Conservation (phyloP, 352 stramenopile species). For the Phytophthora idaei region DNA sequence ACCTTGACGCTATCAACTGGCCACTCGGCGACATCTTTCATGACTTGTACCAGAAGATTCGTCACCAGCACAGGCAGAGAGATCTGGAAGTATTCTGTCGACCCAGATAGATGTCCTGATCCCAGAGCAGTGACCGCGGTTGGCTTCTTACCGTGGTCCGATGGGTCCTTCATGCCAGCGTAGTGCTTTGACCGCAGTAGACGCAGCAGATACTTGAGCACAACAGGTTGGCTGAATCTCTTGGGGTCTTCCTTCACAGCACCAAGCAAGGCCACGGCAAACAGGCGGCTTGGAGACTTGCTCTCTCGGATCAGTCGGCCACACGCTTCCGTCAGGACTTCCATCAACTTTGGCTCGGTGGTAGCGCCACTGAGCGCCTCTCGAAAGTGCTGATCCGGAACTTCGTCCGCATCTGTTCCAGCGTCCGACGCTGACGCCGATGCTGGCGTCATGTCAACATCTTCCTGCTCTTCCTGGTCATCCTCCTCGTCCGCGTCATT, state of each 20-base stretch:
- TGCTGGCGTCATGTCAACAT: conserved; percentile 31
- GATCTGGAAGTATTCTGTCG: conserved; percentile 53
- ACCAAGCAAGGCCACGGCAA: conserved; percentile 64
- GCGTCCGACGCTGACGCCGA: conserved; percentile 32
- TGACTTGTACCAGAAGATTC: conserved; percentile 70
- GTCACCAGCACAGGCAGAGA: conserved; percentile 72
- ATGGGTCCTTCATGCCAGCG: conserved; percentile 46
- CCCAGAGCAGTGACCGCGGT: conserved; percentile 24
- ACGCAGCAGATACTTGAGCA: conserved; percentile 82
- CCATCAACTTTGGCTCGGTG: conserved; percentile 56
- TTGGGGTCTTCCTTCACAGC: conserved; percentile 60
- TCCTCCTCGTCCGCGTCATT: conserved; percentile 48
- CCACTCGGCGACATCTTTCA: conserved; percentile 69
- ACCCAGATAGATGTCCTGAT: conserved; percentile 20
- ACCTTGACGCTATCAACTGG: conserved; percentile 87
- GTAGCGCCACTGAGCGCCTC: conserved; percentile 46
- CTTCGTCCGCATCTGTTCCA: conserved; percentile 32
- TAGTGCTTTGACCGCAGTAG: conserved; percentile 87
- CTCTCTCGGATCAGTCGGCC: conserved; percentile 61
- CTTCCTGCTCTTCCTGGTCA: conserved; percentile 21
- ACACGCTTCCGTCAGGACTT: conserved; percentile 59
- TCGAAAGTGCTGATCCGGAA: conserved; percentile 60
- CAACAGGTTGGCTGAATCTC: conserved; percentile 55
- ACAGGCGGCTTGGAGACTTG: conserved; percentile 59
- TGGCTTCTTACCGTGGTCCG: conserved; percentile 39